These are phyloP conservation scores for Pestalotiopsis sp. DNA, from an alignment of 2,329 filamentous ascomycete species.

Conservation along the genomic window DNA sequence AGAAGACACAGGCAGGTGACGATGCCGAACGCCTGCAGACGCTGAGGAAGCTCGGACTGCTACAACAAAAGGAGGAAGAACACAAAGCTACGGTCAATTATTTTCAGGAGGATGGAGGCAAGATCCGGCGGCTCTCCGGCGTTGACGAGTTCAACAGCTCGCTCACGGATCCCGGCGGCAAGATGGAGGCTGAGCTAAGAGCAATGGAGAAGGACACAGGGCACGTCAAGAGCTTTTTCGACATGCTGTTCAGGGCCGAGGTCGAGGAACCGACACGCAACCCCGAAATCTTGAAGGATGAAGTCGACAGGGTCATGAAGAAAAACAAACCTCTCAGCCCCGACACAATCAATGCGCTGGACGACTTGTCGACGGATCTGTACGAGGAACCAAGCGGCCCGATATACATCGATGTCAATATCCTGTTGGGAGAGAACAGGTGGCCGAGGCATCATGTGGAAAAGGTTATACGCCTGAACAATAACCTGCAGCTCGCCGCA, in stretches of 20 bases:
- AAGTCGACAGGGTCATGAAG: neutral
- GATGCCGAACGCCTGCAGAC: conserved; percentile 31
- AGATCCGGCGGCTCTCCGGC: conserved; percentile 39
- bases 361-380: neutral
- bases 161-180: conserved; percentile 37
- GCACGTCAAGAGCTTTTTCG: conserved; percentile 24
- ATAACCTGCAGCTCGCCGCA: conserved; percentile 26
- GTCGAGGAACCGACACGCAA: conserved; percentile 25
- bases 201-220: conserved; percentile 41
- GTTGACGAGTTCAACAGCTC: conserved; percentile 44
- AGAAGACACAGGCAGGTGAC: conserved; percentile 14
- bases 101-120: conserved; percentile 49
- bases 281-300: neutral
- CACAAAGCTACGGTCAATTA: conserved; percentile 39
- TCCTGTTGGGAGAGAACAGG: neutral
- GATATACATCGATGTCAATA: neutral
- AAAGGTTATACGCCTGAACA: conserved; percentile 23
- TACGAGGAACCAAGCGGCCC: neutral
- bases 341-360: neutral
- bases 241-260: conserved; percentile 27
- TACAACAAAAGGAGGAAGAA: conserved; percentile 20
- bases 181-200: conserved; percentile 37
- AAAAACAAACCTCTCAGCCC: neutral
- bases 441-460: neutral
- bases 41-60: conserved; percentile 29